Conservation (phyloP, 1,284 basidiomycete genomes). For the Meira miltonrushii region DNA sequence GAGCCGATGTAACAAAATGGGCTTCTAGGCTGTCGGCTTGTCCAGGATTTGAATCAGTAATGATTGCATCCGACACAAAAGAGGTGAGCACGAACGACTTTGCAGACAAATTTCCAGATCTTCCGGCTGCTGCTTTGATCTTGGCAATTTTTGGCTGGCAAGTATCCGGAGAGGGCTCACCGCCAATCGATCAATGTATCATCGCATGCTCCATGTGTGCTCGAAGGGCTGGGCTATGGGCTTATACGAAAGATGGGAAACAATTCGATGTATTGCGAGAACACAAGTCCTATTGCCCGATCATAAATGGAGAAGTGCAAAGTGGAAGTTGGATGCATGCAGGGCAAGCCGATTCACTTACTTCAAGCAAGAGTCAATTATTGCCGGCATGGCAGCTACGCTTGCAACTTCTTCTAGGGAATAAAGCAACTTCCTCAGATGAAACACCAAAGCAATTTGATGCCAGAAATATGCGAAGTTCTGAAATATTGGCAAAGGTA, state of each 20-base stretch:
- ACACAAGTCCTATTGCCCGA: not conserved
- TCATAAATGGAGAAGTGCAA: constrained; percentile 1
- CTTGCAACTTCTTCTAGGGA: not conserved
- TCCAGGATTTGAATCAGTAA: not conserved
- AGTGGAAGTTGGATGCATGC: not conserved
- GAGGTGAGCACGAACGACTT: not conserved
- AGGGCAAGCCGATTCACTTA: not conserved
- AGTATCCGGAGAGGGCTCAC: not conserved
- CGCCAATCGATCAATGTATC: not conserved
- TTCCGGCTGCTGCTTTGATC: not conserved
- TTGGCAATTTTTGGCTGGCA: not conserved
- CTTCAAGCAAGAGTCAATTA: not conserved
- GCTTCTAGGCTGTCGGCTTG: not conserved
- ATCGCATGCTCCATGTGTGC: not conserved
- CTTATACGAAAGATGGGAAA: not conserved
- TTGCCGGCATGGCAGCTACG: no score
- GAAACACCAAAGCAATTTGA: no score
- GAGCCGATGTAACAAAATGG: not conserved
- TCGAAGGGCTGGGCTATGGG: not conserved
- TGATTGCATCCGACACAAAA: not conserved
- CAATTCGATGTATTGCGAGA: not conserved
- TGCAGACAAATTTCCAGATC: not conserved
- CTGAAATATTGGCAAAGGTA: not conserved
- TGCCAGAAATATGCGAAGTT: not conserved
- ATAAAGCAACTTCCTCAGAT: not conserved